Base-by-base conservation (phyloP, 331 rosid species). In the Cydonia oblonga region DNA sequence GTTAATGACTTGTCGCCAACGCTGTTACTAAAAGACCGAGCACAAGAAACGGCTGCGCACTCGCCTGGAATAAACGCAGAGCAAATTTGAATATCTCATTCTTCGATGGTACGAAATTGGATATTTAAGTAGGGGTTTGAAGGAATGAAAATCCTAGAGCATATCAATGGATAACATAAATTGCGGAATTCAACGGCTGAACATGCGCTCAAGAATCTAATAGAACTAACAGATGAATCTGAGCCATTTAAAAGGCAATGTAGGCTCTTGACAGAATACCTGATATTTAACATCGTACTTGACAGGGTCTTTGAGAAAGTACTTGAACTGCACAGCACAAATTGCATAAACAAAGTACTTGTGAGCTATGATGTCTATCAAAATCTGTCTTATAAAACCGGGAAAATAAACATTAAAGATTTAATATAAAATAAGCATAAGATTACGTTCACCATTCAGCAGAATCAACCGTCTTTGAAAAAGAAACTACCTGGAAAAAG, bases 21-120 rank as follows among this genome's bases (percentile, higher is more conserved):
- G 97, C 97, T 79, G 97, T 92, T 63, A 92, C 95, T 76, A 90
- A 77, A 2, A 92, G 86, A 70, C 97, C 97, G 28, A 92, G 92
- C 59, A 92, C 86, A 59, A 92, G 89, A 85, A 92, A 92, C 69
- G 97, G 96, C 74, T 92, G 97, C 26, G 97, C 97, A 26, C 96
- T 90, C 26, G 90, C 93, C 93, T 88, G 87, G 60, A 78, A 78
- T 49, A n/a, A 23, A 13, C 4, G 26, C 3, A 60, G n/a, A 51
- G 5, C 24, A 71, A 11, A 58, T 70, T 9, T 40, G 10, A 35
- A 26, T 5, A 2, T 19, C 46, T n/a, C 46, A 19, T 64, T 64
- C 46, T 64, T 33, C 13, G 8, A 19, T n/a, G 26, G 32, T 20
- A 26, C 53, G 38, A 38, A 0, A 20, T 2, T 0, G 23, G 53